These are phyloP conservation scores for Magnolia kwangsiensis DNA, from an alignment of 164 flowering plant genomes.

Conservation along the genomic window DNA sequence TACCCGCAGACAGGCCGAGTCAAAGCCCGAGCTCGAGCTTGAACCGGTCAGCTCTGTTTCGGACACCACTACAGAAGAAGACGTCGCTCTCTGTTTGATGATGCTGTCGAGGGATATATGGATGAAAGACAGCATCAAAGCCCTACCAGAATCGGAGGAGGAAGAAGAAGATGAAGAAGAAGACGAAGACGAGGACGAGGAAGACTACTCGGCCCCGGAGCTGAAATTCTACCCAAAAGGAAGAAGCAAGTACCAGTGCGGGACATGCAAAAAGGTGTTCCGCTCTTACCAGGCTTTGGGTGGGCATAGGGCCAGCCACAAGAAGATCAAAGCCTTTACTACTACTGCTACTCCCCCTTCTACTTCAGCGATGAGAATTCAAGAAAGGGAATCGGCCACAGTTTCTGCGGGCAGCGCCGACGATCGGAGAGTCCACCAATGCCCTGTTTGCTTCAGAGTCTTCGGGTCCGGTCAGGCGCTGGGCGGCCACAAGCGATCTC, in stretches of 20 bases:
- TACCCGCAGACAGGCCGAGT: slow-evolving; percentile 18
- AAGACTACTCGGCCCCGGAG: slow-evolving; percentile 11
- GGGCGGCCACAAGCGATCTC: slow-evolving; percentile 92
- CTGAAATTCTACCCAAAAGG: slow-evolving; percentile 9
- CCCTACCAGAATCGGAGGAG: slow-evolving; percentile 1
- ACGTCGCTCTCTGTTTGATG: slow-evolving; percentile 64
- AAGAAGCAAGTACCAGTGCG: slow-evolving; percentile 59
- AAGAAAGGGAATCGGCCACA: slow-evolving; percentile 9
- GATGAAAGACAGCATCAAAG: slow-evolving; percentile 16
- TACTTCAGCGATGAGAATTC: slow-evolving; percentile 1
- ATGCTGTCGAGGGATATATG: slow-evolving; percentile 68
- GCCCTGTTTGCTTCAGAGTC: slow-evolving; percentile 68
- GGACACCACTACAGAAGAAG: slow-evolving; percentile 53
- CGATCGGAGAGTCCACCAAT: slow-evolving; percentile 49
- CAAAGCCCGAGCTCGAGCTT: slow-evolving; percentile 29
- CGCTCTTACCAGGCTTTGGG: slow-evolving; percentile 84
- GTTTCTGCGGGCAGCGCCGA: not conserved
- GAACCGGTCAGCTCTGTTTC: slow-evolving; percentile 64
- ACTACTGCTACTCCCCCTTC: not conserved
- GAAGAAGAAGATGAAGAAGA: not conserved
- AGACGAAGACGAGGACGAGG: slow-evolving; percentile 3
- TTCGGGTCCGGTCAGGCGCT: slow-evolving; percentile 86
- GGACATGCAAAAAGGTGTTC: slow-evolving; percentile 71
- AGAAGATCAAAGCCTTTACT: slow-evolving; percentile 42
- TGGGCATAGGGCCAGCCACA: slow-evolving; percentile 90